A percentile compares a stretch with the other conserved stretches of the same genome.
Conservation (phyloP, 768 basidiomycete species). For the Vararia minispora region DNA sequence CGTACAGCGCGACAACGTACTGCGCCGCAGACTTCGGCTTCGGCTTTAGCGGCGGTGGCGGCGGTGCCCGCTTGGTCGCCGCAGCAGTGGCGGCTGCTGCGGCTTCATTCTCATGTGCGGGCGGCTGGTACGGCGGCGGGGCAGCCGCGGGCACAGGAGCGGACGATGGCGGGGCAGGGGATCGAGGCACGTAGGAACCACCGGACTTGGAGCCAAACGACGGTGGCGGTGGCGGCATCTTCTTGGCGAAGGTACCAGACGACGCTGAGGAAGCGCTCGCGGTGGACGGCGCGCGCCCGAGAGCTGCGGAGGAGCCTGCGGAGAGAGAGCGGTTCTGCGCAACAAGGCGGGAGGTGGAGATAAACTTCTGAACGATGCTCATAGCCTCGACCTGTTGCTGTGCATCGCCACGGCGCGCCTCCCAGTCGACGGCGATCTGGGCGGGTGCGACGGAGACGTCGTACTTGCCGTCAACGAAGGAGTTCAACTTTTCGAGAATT, state of each 20-base stretch:
- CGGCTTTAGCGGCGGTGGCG: conserved; percentile 84
- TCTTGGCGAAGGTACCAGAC: conserved; percentile 15
- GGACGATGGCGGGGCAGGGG: conserved; percentile 26
- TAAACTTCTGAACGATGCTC: conserved; percentile 70
- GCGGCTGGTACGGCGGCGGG: conserved; percentile 28
- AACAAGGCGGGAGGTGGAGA: conserved; percentile 60
- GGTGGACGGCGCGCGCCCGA: conserved; percentile 10
- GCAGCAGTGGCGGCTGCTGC: conserved; percentile 25
- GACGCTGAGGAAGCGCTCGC: conserved; percentile 16
- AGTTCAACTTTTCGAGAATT: conserved; percentile 87
- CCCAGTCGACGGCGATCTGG: conserved; percentile 69
- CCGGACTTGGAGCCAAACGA: conserved; percentile 28
- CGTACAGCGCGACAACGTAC: conserved; percentile 90
- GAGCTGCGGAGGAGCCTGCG: neutral
- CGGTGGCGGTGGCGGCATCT: conserved; percentile 15
- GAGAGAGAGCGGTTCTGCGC: conserved; percentile 33
- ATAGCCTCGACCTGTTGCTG: conserved; percentile 70
- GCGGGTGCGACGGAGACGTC: conserved; percentile 51
- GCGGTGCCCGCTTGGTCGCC: conserved; percentile 64
- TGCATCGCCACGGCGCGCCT: conserved; percentile 74
- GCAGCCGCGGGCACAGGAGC: conserved; percentile 20
- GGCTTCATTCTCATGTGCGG: too few species aligned
- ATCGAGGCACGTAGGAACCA: conserved; percentile 30
- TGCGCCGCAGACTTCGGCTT: conserved; percentile 68
- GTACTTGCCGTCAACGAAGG: conserved; percentile 73